Base-by-base conservation (phyloP, 345 rosid species). In the Isatis tinctoria region DNA sequence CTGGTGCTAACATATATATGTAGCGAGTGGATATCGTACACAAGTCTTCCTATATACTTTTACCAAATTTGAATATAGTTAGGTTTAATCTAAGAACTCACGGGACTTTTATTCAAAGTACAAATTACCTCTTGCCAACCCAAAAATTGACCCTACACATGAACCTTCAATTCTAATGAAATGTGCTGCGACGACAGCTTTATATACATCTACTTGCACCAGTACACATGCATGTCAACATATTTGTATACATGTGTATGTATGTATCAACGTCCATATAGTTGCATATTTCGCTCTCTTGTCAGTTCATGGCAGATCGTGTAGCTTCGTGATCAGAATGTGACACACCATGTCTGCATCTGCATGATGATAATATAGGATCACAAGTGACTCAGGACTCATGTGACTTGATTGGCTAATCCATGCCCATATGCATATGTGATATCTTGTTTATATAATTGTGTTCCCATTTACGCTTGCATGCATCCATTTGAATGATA, bases 101-200 rank as follows among this genome's bases (percentile, higher is more conserved):
- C 45, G 45, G 24, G 49, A 57, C 11, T 33, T 72, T 18, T 44
- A 44, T 35, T 74, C 59, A 35, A 35, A 45, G 66, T 59, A 67
- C 51, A 59, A 58, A 44, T 66, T 47, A 74, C 67, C 73, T 74
- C 60, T 66, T 57, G 53, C 60, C 73, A 48, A 67, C 67, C 53
- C 24, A 20, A 67, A 65, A 67, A 67, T 74, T 59, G 78, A 66
- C 78, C 44, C 73, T 74, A 67, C 67, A 45, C 51, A 65, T 65
- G 59, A 65, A 36, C 30, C 41, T 45, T 45, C 52, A 13, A 36
- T 36, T 48, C 67, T 59, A 36, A 37, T 74, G 44, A 39, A 47
- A 58, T 67, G 52, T 59, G 53, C 54, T 58, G 53, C 44, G 12
- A 66, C 26, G 51, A 59, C 67, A 67, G 60, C 73, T 58, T 74